phyloP scores from a whole-genome alignment of 257 asterid species.

The Eucommia ulmoides region DNA sequence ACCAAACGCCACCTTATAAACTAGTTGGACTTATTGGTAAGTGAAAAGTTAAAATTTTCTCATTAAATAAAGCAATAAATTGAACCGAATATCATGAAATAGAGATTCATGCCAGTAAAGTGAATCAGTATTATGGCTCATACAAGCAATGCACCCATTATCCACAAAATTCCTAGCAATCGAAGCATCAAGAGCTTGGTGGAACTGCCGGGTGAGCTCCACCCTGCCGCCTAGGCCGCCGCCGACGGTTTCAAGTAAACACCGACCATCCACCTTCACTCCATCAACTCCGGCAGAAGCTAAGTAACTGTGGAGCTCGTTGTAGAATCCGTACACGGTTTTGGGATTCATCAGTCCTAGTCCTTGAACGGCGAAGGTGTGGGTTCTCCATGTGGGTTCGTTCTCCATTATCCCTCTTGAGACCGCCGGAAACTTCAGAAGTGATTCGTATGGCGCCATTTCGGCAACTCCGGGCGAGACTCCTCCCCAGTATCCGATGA shows the following conservation, averaged over 20 bases:
- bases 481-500: slow-evolving; percentile 92
- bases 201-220: slow-evolving; percentile 67
- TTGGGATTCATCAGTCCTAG: slow-evolving; percentile 72
- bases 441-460: slow-evolving; percentile 52
- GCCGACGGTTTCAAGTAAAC: slow-evolving; percentile 78
- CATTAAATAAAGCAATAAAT: no score
- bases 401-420: slow-evolving; percentile 66
- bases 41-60: no score
- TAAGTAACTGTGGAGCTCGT: slow-evolving; percentile 71
- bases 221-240: slow-evolving; percentile 78
- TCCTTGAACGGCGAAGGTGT: slow-evolving; percentile 58
- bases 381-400: slow-evolving; percentile 66
- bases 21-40: no score
- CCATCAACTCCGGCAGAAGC: slow-evolving; percentile 75
- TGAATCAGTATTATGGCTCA: slow-evolving; percentile 86
- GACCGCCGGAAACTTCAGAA: slow-evolving; percentile 51
- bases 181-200: slow-evolving; percentile 89
- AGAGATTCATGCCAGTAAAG: slow-evolving; percentile 83
- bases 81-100: no score
- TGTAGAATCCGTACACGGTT: slow-evolving; percentile 55
- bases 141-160: slow-evolving; percentile 86
- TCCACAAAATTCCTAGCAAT: slow-evolving; percentile 54
- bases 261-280: slow-evolving; percentile 76
- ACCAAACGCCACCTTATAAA: no score
- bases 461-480: slow-evolving; percentile 60